Evolutionary conservation across 805 yeast genomes (phyloP).

Genomic region (Candida pseudofarinosa): DNA sequence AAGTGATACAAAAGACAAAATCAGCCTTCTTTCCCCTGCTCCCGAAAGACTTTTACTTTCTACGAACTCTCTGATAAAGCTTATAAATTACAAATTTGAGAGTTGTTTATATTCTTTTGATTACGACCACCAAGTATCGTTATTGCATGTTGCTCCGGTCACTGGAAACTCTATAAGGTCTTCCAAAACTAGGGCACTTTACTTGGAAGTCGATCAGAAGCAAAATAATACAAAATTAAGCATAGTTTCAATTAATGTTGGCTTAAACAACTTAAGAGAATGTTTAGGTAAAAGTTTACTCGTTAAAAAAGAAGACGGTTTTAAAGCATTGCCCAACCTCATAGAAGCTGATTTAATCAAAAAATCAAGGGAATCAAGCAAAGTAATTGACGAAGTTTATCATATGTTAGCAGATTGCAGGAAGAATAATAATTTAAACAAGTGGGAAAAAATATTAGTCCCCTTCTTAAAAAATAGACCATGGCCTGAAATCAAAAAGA

Average conservation of each 20-base stretch:
- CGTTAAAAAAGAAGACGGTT: conserved; percentile 11
- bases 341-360: conserved; percentile 17
- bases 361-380: conserved; percentile 11
- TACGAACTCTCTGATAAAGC: conserved; percentile 32
- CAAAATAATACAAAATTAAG: conserved; percentile 43
- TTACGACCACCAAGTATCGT: conserved; percentile 23
- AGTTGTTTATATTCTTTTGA: conserved; percentile 31
- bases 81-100: conserved; percentile 43
- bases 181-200: conserved; percentile 38
- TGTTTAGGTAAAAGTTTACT: conserved; percentile 61
- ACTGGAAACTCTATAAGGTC: conserved; percentile 42
- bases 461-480: conserved; percentile 28
- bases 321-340: conserved; percentile 25
- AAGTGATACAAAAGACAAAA: conserved; percentile 4
- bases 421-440: conserved; percentile 14
- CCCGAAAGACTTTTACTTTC: conserved; percentile 46
- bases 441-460: conserved; percentile 24
- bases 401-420: conserved; percentile 17
- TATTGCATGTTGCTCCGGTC: conserved; percentile 29
- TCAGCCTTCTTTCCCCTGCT: conserved; percentile 38
- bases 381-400: conserved; percentile 21
- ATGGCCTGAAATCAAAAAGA: conserved; percentile 18
- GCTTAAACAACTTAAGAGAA: conserved; percentile 64
- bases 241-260: conserved; percentile 52
- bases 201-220: conserved; percentile 36